Percentiles rank a stretch among this genome's conserved stretches.
phyloP scores from a whole-genome alignment of 1,284 basidiomycete species.

The Kwoniella shivajii region DNA sequence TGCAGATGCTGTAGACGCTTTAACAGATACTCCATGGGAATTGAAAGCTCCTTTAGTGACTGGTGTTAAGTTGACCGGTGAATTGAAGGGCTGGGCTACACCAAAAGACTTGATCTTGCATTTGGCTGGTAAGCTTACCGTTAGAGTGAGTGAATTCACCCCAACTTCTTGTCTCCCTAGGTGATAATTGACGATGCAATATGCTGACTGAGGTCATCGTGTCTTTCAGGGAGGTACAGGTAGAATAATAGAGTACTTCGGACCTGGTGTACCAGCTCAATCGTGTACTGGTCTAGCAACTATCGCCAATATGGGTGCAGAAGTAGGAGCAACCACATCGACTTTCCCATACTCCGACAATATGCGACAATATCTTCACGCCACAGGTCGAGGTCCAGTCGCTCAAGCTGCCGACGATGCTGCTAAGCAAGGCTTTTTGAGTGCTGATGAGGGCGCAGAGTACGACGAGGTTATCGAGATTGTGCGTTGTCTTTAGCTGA shows the following conservation, averaged over 20 bases:
- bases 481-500: too few species aligned
- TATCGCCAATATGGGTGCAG: slow-evolving; percentile 98
- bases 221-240: slow-evolving; percentile 82
- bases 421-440: slow-evolving; percentile 74
- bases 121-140: slow-evolving; percentile 90
- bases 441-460: slow-evolving; percentile 84
- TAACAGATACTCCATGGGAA: slow-evolving; percentile 99
- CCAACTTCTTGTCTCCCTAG: background rate
- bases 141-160: slow-evolving; percentile 64
- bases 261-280: slow-evolving; percentile 85
- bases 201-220: background rate
- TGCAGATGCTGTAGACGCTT: slow-evolving; percentile 97
- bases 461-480: slow-evolving; percentile 96
- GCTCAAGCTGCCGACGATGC: slow-evolving; percentile 85
- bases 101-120: slow-evolving; percentile 97
- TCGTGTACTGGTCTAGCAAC: slow-evolving; percentile 96
- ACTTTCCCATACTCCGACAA: slow-evolving; percentile 92
- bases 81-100: slow-evolving; percentile 88
- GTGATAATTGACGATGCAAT: background rate
- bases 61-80: slow-evolving; percentile 87
- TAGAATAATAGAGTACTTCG: slow-evolving; percentile 95
- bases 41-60: slow-evolving; percentile 89
- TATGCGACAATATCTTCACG: slow-evolving; percentile 87
- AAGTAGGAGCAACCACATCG: slow-evolving; percentile 97
- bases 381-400: slow-evolving; percentile 86